Evolutionary conservation across 169 alveolate species (phyloP).

Genomic region (Cyclospora cayetanensis): DNA sequence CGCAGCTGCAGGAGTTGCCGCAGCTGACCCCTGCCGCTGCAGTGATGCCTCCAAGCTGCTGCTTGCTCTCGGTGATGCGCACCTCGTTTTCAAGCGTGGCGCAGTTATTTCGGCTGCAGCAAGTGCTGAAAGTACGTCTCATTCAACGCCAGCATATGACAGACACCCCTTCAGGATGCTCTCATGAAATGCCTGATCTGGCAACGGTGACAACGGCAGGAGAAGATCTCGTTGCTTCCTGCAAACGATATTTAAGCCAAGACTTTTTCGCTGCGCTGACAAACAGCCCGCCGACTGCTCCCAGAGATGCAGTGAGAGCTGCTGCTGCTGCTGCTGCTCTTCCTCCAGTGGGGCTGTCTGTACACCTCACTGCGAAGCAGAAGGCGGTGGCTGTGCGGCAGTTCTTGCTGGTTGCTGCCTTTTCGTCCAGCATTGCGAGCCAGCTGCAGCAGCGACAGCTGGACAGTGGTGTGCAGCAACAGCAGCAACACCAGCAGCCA

Average conservation of each 20-base stretch:
- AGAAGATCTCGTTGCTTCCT: background rate
- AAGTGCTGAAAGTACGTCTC: background rate
- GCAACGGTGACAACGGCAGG: background rate
- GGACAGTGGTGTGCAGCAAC: background rate
- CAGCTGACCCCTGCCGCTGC: constrained; percentile 43
- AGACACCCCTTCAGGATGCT: background rate
- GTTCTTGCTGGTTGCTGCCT: background rate
- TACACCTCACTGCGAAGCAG: background rate
- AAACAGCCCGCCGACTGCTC: background rate
- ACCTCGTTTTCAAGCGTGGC: background rate
- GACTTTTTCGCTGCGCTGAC: background rate
- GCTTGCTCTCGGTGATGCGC: constrained; percentile 8
- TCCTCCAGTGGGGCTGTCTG: constrained; percentile 2
- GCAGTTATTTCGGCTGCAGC: background rate
- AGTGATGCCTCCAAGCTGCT: constrained; percentile 15
- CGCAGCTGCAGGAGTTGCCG: constrained; percentile 3
- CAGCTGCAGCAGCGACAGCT: constrained; percentile 1
- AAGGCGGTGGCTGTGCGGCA: constrained; percentile 26
- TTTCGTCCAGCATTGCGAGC: background rate
- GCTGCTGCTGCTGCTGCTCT: constrained; percentile 27
- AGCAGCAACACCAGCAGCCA: constrained; percentile 34
- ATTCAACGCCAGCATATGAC: background rate
- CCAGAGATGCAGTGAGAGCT: constrained; percentile 10
- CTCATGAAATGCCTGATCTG: background rate
- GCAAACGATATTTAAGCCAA: background rate